Conservation (phyloP, 768 basidiomycete species). For the Pisolithus marmoratus region DNA sequence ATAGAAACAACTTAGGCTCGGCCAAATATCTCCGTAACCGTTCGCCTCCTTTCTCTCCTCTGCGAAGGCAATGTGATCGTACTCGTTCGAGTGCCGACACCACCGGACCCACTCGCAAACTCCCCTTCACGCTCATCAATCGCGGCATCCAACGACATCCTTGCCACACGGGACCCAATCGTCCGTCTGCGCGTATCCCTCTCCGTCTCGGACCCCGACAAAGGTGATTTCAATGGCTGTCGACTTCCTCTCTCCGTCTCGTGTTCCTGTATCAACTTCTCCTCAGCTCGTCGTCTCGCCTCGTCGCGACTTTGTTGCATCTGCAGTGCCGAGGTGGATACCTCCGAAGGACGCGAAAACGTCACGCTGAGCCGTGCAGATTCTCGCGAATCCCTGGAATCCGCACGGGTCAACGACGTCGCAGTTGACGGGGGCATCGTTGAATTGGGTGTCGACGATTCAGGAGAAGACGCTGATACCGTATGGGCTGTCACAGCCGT, state of each 20-base stretch:
- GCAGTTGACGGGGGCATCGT: constrained; percentile 33
- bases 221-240: constrained; percentile 25
- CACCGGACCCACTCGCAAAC: constrained; percentile 25
- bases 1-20: constrained; percentile 6
- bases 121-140: constrained; percentile 23
- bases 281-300: constrained; percentile 28
- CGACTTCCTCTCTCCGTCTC: constrained; percentile 12
- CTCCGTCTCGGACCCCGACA: constrained; percentile 49
- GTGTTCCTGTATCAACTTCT: constrained; percentile 5
- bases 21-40: constrained; percentile 45
- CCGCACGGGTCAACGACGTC: constrained; percentile 35
- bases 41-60: constrained; percentile 41
- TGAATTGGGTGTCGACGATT: constrained; percentile 18
- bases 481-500: constrained; percentile 66
- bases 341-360: constrained; percentile 58
- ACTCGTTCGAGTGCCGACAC: constrained; percentile 32
- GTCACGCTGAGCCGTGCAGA: constrained; percentile 46
- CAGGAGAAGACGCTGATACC: constrained; percentile 38
- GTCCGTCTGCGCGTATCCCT: constrained; percentile 37
- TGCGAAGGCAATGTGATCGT: constrained; percentile 29
- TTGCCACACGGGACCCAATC: constrained; percentile 34
- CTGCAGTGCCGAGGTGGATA: constrained; percentile 51
- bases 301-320: constrained; percentile 41
- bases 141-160: constrained; percentile 40
- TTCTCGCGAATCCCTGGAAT: constrained; percentile 48